Percentiles rank a stretch among this genome's conserved stretches.
phyloP scores from a whole-genome alignment of 2,329 filamentous ascomycete species.

The Lachnellula hyalina region DNA sequence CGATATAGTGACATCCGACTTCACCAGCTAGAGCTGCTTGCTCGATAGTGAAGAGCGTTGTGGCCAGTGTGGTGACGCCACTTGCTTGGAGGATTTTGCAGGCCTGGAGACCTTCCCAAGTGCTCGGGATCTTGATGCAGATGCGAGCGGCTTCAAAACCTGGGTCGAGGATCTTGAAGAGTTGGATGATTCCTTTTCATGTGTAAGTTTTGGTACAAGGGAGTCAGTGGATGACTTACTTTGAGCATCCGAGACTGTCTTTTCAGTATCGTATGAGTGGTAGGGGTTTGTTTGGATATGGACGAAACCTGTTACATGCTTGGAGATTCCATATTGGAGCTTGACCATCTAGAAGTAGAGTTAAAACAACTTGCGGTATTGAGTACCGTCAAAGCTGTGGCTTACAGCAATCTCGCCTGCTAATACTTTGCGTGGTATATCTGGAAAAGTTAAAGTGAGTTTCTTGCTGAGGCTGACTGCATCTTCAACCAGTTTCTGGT shows the following conservation, averaged over 20 bases:
- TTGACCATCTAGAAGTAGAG: constrained; percentile 44
- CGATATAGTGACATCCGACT: constrained; percentile 55
- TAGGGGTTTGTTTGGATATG: constrained; percentile 58
- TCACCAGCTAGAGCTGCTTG: constrained; percentile 55
- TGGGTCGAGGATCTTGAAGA: constrained; percentile 42
- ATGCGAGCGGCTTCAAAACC: constrained; percentile 42
- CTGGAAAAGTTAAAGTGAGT: constrained; percentile 30
- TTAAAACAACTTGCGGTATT: not conserved
- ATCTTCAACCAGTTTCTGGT: constrained; percentile 35
- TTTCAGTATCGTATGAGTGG: constrained; percentile 44
- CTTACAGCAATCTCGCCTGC: constrained; percentile 51
- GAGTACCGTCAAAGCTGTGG: not conserved
- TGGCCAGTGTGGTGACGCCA: constrained; percentile 55
- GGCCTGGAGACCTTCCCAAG: constrained; percentile 58
- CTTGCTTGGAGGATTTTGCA: constrained; percentile 47
- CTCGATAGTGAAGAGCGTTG: constrained; percentile 56
- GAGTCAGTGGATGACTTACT: constrained; percentile 34
- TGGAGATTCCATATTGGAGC: constrained; percentile 46
- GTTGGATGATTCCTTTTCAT: constrained; percentile 43
- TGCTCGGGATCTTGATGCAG: constrained; percentile 59
- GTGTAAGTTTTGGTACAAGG: not conserved
- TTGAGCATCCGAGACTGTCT: constrained; percentile 45
- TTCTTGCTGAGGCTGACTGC: constrained; percentile 33
- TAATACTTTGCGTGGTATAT: constrained; percentile 40
- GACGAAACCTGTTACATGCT: constrained; percentile 45